Base-by-base conservation (phyloP, 495 filamentous ascomycete species). In the Penicillium maclennaniae region DNA sequence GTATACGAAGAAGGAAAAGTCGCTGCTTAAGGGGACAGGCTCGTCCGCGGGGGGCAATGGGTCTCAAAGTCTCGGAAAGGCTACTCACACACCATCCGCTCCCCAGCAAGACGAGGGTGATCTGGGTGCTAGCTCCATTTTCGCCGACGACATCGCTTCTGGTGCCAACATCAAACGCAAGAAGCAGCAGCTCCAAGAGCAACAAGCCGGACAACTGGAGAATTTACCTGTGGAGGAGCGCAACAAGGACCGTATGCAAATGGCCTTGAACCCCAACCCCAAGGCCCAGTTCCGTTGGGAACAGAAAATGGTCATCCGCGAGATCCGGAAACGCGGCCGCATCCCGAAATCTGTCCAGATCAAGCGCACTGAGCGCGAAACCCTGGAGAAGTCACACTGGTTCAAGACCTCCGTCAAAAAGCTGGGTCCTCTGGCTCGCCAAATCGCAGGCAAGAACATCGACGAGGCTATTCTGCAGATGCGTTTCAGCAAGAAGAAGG, bases 381-480 rank as follows among this genome's bases (percentile, higher is more conserved):
- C 80, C 40, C 60, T 80, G 2, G 78, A 74, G 62, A 83, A 82
- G 62, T 87, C 82, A 44, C 78, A 83, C 19, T 77, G 76, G 56
- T 71, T 96, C 54, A 84, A 89, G 64, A 96, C 93, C 0, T 86
- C 82, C 14, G 69, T 87, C 45, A 97, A 97, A 83, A 97, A 97
- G 77, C 79, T 98, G 45, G 84, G 83, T 4, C 80, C 84, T 16
- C 69, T 98, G 48, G 88, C 91, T 31, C 79, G 84, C 26, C 93
- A 97, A 75, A 93, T 98, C 62, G 75, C 81, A 0, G 93, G 93
- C 37, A 97, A 96, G 84, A 86, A 84, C 25, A 76, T 98, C 59
- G 89, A 89, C 39, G 92, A 98, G 27, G 93, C 93, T 14, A 88
- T 97, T 53, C 70, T 87, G 56, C 93, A 98, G 79, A 96, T 98